Conservation (phyloP, 2,329 filamentous ascomycete species). For the Talaromyces sp. region DNA sequence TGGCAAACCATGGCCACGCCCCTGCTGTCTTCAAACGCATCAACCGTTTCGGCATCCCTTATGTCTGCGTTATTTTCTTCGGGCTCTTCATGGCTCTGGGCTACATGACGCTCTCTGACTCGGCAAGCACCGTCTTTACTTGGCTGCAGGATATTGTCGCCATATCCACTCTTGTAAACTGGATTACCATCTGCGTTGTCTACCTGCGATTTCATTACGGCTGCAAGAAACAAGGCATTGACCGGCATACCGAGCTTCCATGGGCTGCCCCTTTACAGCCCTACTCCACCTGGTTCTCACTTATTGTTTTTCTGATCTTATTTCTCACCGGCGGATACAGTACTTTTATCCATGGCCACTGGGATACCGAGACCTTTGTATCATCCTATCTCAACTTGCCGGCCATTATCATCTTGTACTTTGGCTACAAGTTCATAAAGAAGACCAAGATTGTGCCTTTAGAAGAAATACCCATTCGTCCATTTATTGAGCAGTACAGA, state of each 20-base stretch:
- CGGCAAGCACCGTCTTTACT: conserved; percentile 57
- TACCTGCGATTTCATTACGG: conserved; percentile 1
- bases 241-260: background rate
- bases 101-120: conserved; percentile 55
- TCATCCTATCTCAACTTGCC: conserved; percentile 61
- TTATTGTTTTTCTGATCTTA: conserved; percentile 48
- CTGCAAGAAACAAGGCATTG: background rate
- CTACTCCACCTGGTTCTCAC: conserved; percentile 57
- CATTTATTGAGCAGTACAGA: conserved; percentile 22
- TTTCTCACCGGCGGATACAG: conserved; percentile 73
- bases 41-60: conserved; percentile 58
- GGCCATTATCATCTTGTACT: conserved; percentile 52
- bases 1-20: conserved; percentile 59
- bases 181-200: conserved; percentile 37
- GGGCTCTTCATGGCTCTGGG: conserved; percentile 57
- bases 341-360: conserved; percentile 46
- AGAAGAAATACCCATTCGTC: conserved; percentile 30
- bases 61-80: conserved; percentile 52
- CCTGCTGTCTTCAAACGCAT: conserved; percentile 56
- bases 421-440: conserved; percentile 44
- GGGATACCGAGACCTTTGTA: conserved; percentile 54
- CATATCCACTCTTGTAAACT: conserved; percentile 63
- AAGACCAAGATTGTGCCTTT: conserved; percentile 29
- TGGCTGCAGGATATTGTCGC: conserved; percentile 68
- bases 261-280: conserved; percentile 43